Conservation (phyloP, 257 asterid species). For the Buddleja alternifolia region DNA sequence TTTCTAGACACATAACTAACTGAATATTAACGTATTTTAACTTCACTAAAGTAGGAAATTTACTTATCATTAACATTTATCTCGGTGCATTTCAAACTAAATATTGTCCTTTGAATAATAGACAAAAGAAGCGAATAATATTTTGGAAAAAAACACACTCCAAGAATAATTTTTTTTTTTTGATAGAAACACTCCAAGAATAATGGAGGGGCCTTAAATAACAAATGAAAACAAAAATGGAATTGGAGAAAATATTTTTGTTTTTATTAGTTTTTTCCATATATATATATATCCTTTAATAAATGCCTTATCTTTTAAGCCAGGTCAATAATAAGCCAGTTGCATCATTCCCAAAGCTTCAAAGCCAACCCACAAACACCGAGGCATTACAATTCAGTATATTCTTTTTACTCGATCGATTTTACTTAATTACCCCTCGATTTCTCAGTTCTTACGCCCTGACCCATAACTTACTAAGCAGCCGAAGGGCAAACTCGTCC, state of each 20-base stretch:
- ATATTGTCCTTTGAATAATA: too few relatives aligned
- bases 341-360: conserved; percentile 49
- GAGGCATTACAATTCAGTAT: conserved; percentile 53
- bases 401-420: conserved; percentile 21
- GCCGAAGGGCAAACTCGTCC: conserved; percentile 50
- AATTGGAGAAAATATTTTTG: not conserved
- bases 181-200: conserved; percentile 12
- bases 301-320: conserved; percentile 32
- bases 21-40: not conserved
- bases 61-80: not conserved
- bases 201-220: not conserved
- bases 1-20: not conserved
- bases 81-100: not conserved
- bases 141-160: conserved; percentile 19
- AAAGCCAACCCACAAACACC: conserved; percentile 50
- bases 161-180: too few relatives aligned
- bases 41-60: not conserved
- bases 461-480: conserved; percentile 15
- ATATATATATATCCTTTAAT: too few relatives aligned
- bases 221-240: not conserved
- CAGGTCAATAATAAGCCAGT: conserved; percentile 21
- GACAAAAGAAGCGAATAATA: not conserved
- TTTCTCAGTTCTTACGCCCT: not conserved
- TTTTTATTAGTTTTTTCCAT: not conserved
- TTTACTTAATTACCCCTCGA: conserved; percentile 28